Evolutionary conservation across 768 basidiomycete species (phyloP).

Genomic region (Lentinula boryana): DNA sequence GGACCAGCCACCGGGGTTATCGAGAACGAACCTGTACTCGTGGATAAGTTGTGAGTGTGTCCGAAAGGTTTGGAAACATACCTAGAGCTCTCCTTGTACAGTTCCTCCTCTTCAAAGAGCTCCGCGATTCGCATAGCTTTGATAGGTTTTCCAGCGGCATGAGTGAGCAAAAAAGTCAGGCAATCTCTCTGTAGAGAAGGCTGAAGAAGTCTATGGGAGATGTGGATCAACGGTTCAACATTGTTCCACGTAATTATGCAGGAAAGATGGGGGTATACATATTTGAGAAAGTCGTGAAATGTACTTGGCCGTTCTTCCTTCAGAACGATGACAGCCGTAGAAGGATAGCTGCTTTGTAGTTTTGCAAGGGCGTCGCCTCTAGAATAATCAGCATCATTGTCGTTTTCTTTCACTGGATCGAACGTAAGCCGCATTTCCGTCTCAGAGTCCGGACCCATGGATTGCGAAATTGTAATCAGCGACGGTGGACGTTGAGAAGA

Average conservation of each 20-base stretch:
- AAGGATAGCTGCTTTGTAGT: conserved; percentile 41
- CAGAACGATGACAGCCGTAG: conserved; percentile 83
- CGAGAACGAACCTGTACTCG: conserved; percentile 70
- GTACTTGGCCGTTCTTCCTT: conserved; percentile 83
- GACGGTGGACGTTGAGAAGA: conserved; percentile 32
- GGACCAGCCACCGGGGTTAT: conserved; percentile 84
- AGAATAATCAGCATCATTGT: conserved; percentile 27
- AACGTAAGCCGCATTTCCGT: conserved; percentile 56
- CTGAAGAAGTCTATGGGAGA: conserved; percentile 84
- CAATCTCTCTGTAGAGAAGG: conserved; percentile 78
- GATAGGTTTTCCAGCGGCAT: conserved; percentile 89
- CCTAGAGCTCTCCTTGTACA: conserved; percentile 61
- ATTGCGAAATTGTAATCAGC: conserved; percentile 79
- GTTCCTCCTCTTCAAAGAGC: conserved; percentile 82
- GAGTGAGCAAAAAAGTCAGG: conserved; percentile 81
- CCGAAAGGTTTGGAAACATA: conserved; percentile 39
- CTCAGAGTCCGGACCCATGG: conserved; percentile 51
- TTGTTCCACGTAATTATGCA: conserved; percentile 96
- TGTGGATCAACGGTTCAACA: conserved; percentile 86
- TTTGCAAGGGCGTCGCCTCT: conserved; percentile 43
- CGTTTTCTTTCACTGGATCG: conserved; percentile 41
- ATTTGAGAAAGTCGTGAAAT: conserved; percentile 92
- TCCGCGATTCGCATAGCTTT: conserved; percentile 92
- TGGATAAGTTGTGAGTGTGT: neutral
- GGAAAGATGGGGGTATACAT: conserved; percentile 87